Conservation (phyloP, 2,329 filamentous ascomycete genomes). For the Arthrobotrys entomopaga region DNA sequence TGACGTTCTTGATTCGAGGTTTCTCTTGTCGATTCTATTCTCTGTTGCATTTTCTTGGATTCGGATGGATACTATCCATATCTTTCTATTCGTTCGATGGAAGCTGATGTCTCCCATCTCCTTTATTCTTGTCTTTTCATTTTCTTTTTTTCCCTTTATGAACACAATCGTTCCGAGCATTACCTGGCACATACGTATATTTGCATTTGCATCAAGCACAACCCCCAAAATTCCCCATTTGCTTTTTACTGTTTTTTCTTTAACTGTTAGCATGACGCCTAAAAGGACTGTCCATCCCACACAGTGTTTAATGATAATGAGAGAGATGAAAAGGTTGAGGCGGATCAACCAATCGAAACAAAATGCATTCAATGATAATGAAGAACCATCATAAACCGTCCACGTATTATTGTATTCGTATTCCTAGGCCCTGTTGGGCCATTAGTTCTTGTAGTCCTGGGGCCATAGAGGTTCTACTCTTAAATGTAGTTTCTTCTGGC, state of each 20-base stretch:
- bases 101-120: neutral
- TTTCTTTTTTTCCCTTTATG: neutral
- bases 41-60: neutral
- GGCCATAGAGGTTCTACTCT: no score
- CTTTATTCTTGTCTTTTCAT: neutral
- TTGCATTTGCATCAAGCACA: neutral
- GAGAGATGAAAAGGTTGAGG: neutral
- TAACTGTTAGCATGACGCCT: neutral
- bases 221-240: neutral
- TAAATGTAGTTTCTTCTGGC: no score
- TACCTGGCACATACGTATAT: neutral
- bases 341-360: no score
- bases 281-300: neutral
- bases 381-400: no score
- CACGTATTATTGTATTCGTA: no score
- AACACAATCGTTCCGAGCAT: neutral
- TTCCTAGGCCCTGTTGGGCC: no score
- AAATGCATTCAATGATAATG: no score
- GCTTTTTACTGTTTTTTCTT: neutral
- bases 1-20: no score
- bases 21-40: neutral
- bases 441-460: no score
- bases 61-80: neutral
- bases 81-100: conserved; percentile 5
- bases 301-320: conserved; percentile 17